Evolutionary conservation across 805 yeast genomes (phyloP), one percentile per base, ranked within the genome.

Genomic region (Hanseniaspora nectarophila): DNA sequence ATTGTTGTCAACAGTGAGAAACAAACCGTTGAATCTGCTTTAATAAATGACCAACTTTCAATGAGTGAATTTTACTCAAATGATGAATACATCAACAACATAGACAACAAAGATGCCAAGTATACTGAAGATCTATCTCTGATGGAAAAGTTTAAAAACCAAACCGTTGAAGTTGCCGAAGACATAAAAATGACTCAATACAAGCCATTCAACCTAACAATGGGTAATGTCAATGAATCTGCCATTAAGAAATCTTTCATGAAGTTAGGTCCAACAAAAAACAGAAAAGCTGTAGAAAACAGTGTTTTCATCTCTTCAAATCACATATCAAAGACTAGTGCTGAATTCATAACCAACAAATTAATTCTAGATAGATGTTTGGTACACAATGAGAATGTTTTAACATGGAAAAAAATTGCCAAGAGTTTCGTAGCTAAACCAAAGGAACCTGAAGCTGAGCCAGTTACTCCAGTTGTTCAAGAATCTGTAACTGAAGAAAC

Each of bases 31-130:
- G 77, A 76, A 58, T 75, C 77, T 59, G 97, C 92, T 67, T 72
- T 85, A 64, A 71, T 73, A 54, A 68, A 88, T 21, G 95, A 76
- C 85, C 54, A 80, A 85, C 66, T 76, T 88, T 75, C 75, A 81
- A 75, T 73, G 67, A 51, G 40, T 29, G 43, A 55, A n/a, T 46
- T 46, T 26, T 35, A 45, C 20, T 56, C 58, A 3, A 58, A 65
- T 15, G 72, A 70, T 54, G 88, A 83, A 62, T 82, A 86, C 60
- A 75, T 81, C 42, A 78, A 76, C 56, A 84, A 84, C 50, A 82
- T 87, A 18, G 75, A 79, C 54, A 75, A 78, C 52, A 78, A 79
- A 54, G 29, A 46, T 21, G 42, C 38, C 9, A 10, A 23, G 9
- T 40, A 40, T 20, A 10, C 44, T 23, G 33, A 40, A 40, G 23